Evolutionary conservation across 768 basidiomycete genomes (phyloP).

Genomic region (Calocybe indica): DNA sequence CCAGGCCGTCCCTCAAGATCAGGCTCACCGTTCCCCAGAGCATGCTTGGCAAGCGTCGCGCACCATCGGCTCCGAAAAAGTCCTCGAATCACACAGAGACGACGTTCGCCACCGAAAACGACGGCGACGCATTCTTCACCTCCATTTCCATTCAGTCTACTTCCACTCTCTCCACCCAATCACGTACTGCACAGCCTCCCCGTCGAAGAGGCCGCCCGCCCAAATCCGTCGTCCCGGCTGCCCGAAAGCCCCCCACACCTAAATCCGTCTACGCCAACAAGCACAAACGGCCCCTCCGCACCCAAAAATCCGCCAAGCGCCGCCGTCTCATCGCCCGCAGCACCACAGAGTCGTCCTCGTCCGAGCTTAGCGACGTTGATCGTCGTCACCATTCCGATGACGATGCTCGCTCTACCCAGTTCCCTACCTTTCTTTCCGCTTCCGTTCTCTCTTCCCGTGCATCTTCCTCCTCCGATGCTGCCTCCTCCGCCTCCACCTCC

Average conservation of each 20-base stretch:
- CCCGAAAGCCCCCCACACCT: conserved; percentile 1
- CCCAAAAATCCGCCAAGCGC: conserved; percentile 20
- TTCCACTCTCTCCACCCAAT: conserved; percentile 10
- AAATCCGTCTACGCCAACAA: conserved; percentile 7
- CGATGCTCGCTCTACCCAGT: conserved; percentile 30
- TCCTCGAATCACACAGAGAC: conserved; percentile 23
- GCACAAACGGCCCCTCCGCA: conserved; percentile 11
- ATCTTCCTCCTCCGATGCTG: conserved; percentile 42
- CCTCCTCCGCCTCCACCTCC: conserved; percentile 30
- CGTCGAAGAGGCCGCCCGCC: conserved; percentile 55
- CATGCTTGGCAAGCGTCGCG: conserved; percentile 39
- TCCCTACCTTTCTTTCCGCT: conserved; percentile 68
- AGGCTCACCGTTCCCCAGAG: conserved; percentile 61
- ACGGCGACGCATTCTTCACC: conserved; percentile 21
- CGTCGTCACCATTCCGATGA: conserved; percentile 21
- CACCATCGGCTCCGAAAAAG: conserved; percentile 19
- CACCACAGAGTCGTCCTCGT: conserved; percentile 15
- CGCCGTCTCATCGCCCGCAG: conserved; percentile 20
- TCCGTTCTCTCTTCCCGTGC: conserved; percentile 46
- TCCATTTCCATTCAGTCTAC: conserved; percentile 7
- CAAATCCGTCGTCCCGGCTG: conserved; percentile 29
- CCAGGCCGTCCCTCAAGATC: conserved; percentile 55
- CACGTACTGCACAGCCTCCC: conserved; percentile 16
- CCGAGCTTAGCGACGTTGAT: conserved; percentile 33
- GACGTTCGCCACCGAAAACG: conserved; percentile 34